Evolutionary conservation across 108 stramenopile species (phyloP).

Genomic region (Aurantiochytrium sp.): DNA sequence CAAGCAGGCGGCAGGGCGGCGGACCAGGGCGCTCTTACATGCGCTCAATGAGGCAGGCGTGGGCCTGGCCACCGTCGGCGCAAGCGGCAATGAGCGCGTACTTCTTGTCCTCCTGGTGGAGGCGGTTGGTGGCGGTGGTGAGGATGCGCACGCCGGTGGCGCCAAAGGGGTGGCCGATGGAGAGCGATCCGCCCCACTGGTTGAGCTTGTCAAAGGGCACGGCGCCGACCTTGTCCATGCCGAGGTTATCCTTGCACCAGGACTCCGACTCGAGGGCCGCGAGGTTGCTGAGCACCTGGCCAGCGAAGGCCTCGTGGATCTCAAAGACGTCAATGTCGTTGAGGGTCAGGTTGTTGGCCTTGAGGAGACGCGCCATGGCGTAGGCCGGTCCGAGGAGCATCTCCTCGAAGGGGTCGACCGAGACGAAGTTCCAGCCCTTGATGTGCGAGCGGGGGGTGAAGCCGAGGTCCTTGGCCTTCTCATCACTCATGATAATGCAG

Average conservation of each 20-base stretch:
- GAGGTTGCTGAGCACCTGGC: conserved; percentile 92
- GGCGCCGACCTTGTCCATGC: conserved; percentile 67
- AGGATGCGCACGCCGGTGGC: conserved; percentile 87
- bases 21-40: neutral
- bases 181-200: conserved; percentile 88
- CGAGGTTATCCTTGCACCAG: conserved; percentile 54
- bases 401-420: conserved; percentile 96
- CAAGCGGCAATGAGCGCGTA: conserved; percentile 94
- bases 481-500: conserved; percentile 83
- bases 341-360: conserved; percentile 69
- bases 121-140: conserved; percentile 87
- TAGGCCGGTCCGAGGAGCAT: conserved; percentile 86
- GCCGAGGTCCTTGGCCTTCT: conserved; percentile 87
- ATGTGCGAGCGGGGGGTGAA: conserved; percentile 85
- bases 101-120: conserved; percentile 83
- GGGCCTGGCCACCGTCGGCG: conserved; percentile 93
- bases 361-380: conserved; percentile 72
- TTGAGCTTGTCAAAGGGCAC: conserved; percentile 88
- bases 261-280: conserved; percentile 83
- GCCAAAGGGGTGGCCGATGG: conserved; percentile 98
- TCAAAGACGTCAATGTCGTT: conserved; percentile 85
- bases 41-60: conserved; percentile 80
- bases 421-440: conserved; percentile 86
- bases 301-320: conserved; percentile 99
- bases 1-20: neutral